Evolutionary conservation across 768 basidiomycete species (phyloP), one percentile per base, ranked within the genome.

Genomic region (Porpolomopsis calyptriformis): DNA sequence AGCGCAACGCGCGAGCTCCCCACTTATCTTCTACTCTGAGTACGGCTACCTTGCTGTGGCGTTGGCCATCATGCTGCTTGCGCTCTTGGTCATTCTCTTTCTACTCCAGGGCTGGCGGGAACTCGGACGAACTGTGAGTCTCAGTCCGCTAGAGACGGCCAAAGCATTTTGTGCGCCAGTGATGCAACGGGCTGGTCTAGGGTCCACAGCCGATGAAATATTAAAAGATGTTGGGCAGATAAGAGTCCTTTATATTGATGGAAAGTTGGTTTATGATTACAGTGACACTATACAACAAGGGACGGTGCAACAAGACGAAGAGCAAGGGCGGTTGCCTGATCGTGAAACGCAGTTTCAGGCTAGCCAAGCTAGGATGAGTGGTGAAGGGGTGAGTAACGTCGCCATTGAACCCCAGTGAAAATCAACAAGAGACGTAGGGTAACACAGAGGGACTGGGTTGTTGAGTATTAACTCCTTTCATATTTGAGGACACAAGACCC

Each of bases 11-110:
- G 23, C 23, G 23, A 40, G 23, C 39, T 20, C 23, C 23, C 7
- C 39, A 40, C 39, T 40, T 40, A 20, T 40, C 39, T 40, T 40
- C 39, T 25, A 40, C 39, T 40, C 39, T 20, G 39, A 40, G 39
- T 40, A 40, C 22, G 22, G 22, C 39, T 40, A 5, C 22, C 39
- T 40, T 40, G 22, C 39, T 16, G 39, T 20, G 8, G 39, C 39
- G 23, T 20, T 40, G 39, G 39, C 39, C 22, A 7, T 24, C 39
- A 40, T 20, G 39, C 39, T 40, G 18, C 22, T 23, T 40, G 39
- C 39, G 22, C 10, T 40, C 9, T 40, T 40, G 4, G 22, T 25
- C 12, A 20, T 40, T 40, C 22, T 40, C 8, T 40, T 20, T 40
- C 16, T 40, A 20, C 39, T 40, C 39, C 39, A 8, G 39, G 39